Percentiles rank a stretch among this genome's conserved stretches.
phyloP scores from a whole-genome alignment of 2,329 filamentous ascomycete genomes.

The Diaporthe ilicicola region DNA sequence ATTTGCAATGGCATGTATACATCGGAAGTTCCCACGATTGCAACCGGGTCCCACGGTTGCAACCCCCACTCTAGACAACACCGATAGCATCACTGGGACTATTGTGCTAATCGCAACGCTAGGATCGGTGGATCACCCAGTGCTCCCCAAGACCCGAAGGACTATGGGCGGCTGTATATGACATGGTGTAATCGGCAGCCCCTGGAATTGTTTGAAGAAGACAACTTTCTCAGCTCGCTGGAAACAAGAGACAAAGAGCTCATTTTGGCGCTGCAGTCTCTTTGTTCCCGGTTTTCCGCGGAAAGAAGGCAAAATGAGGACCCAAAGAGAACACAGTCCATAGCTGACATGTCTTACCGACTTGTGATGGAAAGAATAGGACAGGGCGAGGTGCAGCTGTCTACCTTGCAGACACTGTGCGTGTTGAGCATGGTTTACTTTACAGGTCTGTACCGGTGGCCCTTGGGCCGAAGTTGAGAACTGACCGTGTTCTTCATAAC shows the following conservation, averaged over 20 bases:
- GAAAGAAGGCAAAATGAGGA: not conserved
- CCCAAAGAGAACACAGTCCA: not conserved
- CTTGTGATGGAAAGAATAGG: not conserved
- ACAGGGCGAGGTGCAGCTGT: not conserved
- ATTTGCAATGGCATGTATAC: not conserved
- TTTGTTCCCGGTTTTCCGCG: not conserved
- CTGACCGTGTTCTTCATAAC: not conserved
- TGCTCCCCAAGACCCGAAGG: not conserved
- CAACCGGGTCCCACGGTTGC: not conserved
- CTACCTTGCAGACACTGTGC: not conserved
- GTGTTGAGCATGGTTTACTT: not conserved
- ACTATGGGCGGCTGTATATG: not conserved
- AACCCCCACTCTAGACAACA: accelerated
- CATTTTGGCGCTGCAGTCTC: not conserved
- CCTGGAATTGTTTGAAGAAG: not conserved
- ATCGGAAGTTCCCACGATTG: not conserved
- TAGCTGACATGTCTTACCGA: not conserved
- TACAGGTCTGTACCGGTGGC: not conserved
- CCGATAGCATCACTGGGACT: no score
- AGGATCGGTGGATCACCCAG: not conserved
- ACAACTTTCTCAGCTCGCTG: not conserved
- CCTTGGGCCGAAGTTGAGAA: not conserved
- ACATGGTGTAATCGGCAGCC: conserved; percentile 2
- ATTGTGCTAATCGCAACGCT: not conserved
- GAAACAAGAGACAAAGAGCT: not conserved